Evolutionary conservation across 106 monocot genomes (phyloP).

Genomic region (Allium sativum): DNA sequence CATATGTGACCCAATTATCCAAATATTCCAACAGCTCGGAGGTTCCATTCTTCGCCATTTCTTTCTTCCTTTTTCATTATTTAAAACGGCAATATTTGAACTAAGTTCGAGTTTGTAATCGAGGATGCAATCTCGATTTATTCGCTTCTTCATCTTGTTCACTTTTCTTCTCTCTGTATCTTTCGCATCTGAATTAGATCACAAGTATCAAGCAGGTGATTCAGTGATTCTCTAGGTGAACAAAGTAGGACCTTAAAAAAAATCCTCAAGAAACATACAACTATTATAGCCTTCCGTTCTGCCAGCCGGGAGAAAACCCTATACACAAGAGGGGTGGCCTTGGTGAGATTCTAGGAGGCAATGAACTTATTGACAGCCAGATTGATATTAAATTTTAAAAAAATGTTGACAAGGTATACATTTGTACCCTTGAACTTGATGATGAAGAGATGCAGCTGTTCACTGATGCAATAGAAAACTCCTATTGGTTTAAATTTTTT

Average conservation of each 20-base stretch:
- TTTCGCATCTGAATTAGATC: constrained; percentile 25
- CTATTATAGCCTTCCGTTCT: constrained; percentile 96
- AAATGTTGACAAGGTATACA: constrained; percentile 61
- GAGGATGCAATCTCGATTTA: not conserved
- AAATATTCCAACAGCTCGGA: too few relatives aligned
- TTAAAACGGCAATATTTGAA: not conserved
- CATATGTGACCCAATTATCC: too few relatives aligned
- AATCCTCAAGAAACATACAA: constrained; percentile 97
- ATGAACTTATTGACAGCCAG: constrained; percentile 98
- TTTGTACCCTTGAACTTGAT: constrained; percentile 79
- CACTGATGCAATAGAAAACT: constrained; percentile 69
- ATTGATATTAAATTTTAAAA: constrained; percentile 60
- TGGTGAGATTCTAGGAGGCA: constrained; percentile 96
- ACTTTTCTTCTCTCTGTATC: constrained; percentile 3
- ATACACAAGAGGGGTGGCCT: constrained; percentile 93
- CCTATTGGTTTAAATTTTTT: constrained; percentile 95
- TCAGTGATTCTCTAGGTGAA: constrained; percentile 41
- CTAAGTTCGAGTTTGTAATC: too few relatives aligned
- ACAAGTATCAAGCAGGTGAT: constrained; percentile 63
- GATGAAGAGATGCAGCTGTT: constrained; percentile 57
- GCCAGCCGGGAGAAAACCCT: constrained; percentile 68
- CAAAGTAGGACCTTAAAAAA: constrained; percentile 96
- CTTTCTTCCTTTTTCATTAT: constrained; percentile 3
- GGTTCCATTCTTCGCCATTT: not conserved
- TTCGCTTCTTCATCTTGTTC: not conserved